Evolutionary conservation across 2,329 filamentous ascomycete species (phyloP), one percentile per base, ranked within the genome.

Genomic region (Dactylellina cionopaga): DNA sequence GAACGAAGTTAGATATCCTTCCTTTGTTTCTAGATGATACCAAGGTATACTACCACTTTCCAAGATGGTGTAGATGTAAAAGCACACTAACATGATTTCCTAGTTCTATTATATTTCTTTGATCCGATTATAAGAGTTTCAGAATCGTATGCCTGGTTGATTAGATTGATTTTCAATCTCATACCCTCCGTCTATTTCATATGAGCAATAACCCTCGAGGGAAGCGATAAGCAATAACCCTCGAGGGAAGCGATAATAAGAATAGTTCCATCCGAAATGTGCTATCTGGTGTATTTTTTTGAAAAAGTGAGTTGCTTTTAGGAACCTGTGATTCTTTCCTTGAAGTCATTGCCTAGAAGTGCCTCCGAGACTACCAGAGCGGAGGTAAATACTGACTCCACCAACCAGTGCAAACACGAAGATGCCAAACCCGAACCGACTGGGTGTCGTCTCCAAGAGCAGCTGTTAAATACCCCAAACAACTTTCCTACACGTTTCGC

Each of bases 331-430:
- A n/a, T n/a, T n/a, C n/a, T n/a, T n/a, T n/a, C n/a, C n/a, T n/a
- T n/a, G n/a, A n/a, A n/a, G n/a, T n/a, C n/a, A n/a, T n/a, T n/a
- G n/a, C n/a, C n/a, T n/a, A n/a, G n/a, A n/a, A 25, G 15, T 29
- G 7, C 13, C 54, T 46, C 15, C 19, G 6, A n/a, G 24, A 51
- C 2, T 33, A 22, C n/a, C n/a, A n/a, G n/a, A n/a, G n/a, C n/a
- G n/a, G n/a, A n/a, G n/a, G n/a, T n/a, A 27, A 35, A 17, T 44
- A 35, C 25, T 31, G n/a, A n/a, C 25, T 10, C 5, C 11, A 11
- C 2, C 3, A 17, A 37, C 27, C 29, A 71, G 68, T 72, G 68
- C 68, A n/a, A 33, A 3, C 68, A 72, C 29, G 24, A 47, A 31
- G 68, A 72, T 19, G 68, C 59, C 13, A 46, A 44, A 35, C n/a